A percentile compares a stretch with the other conserved stretches of the same genome.
Evolutionary conservation across 176 grass and related monocot species (phyloP).

Genomic region (Chrysopogon serrulatus): DNA sequence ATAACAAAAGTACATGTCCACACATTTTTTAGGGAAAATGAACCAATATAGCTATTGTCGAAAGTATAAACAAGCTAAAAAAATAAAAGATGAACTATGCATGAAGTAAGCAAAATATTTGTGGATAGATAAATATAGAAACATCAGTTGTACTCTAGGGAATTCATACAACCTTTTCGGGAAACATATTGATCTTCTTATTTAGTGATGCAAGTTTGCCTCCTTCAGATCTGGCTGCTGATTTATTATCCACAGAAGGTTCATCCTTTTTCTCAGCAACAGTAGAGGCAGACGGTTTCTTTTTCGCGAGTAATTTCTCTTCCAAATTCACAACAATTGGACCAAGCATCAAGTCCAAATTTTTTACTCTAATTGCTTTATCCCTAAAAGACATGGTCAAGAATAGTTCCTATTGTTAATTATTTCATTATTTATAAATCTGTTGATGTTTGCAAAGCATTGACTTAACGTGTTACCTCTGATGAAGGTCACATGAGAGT

Average conservation of each 20-base stretch:
- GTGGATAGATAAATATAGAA: slow-evolving; percentile 24
- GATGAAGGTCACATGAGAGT: slow-evolving; percentile 43
- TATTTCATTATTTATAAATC: slow-evolving; percentile 13
- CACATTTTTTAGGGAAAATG: slow-evolving; percentile 1
- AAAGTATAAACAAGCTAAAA: slow-evolving; percentile 10
- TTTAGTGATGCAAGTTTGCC: slow-evolving; percentile 60
- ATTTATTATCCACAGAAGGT: slow-evolving; percentile 39
- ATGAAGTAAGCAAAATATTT: not conserved
- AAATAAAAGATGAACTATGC: slow-evolving; percentile 1
- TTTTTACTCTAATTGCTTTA: slow-evolving; percentile 43
- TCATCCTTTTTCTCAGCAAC: slow-evolving; percentile 50
- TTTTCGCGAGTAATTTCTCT: slow-evolving; percentile 78
- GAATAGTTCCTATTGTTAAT: not conserved
- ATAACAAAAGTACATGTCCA: slow-evolving; percentile 2
- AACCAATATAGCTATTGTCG: not conserved
- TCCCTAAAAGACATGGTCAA: slow-evolving; percentile 36
- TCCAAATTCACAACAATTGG: slow-evolving; percentile 56
- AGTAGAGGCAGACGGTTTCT: slow-evolving; percentile 39
- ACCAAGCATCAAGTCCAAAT: slow-evolving; percentile 38
- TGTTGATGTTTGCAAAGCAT: slow-evolving; percentile 3
- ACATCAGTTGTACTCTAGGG: slow-evolving; percentile 10
- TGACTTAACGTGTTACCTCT: slow-evolving; percentile 26
- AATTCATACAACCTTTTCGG: slow-evolving; percentile 84
- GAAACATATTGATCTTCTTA: slow-evolving; percentile 73
- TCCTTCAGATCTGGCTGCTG: slow-evolving; percentile 49